Evolutionary conservation across 306 rosid species (phyloP), one percentile per base, ranked within the genome.

Genomic region (Cucurbita argyrosperma): DNA sequence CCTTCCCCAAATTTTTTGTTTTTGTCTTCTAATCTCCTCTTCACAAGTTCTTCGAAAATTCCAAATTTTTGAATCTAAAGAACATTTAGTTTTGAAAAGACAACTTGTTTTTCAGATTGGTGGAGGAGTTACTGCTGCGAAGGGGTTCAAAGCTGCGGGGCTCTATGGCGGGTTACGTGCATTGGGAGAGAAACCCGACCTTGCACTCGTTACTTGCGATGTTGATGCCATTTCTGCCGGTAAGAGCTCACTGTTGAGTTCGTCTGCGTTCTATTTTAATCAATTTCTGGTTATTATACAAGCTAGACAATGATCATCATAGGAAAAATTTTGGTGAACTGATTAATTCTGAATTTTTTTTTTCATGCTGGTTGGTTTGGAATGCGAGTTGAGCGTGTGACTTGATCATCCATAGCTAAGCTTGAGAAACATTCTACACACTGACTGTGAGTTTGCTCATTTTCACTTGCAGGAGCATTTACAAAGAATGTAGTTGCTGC

Each of bases 161-260:
- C 70, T 89, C 2, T 89, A 87, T 64, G 99, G 96, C 49, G 99
- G 96, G 13, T 76, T 94, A 75, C 95, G 99, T 1, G 91, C 92
- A 54, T 79, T 60, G 75, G 92, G 95, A 9, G 83, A 85, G 49
- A 94, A 91, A 35, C 96, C 99, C 62, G 99, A 94, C 74, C 97
- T 94, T 38, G 88, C 99, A 6, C 97, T 91, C 79, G 97, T 94
- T 73, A 84, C 91, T 6, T 94, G 97, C 62, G 96, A 94, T 80
- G 96, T 91, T 62, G 96, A 94, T 77, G 99, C 99, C 80, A 79
- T 76, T 15, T 86, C 97, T 71, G 99, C 97, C 16, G 97, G 98
- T 90, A 59, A 26, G 18, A 7, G 40, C 21, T 43, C 2, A 13
- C 10, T 21, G 15, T 18, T 19, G 54, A 21, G 64, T 74, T 43